Evolutionary conservation across 202 grass and related monocot genomes (phyloP).

Genomic region (Zizania palustris): DNA sequence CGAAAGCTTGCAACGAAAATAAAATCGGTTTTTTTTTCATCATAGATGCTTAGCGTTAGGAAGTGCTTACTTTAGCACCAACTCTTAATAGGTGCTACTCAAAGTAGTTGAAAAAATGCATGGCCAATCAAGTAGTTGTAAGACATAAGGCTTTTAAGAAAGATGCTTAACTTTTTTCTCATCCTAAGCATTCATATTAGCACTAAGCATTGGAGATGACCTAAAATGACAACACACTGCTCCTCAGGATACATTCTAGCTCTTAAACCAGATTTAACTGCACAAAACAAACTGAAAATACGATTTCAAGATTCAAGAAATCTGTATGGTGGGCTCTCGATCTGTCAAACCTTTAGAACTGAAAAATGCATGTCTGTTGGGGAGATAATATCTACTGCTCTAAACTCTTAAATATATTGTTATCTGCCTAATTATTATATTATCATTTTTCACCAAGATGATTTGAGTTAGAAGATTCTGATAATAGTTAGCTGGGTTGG

Average conservation of each 20-base stretch:
- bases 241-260: neutral
- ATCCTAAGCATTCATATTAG: too few species aligned
- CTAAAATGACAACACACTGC: neutral
- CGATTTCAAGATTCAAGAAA: neutral
- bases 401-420: neutral
- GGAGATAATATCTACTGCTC: neutral
- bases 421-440: neutral
- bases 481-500: conserved; percentile 14
- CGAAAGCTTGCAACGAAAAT: too few species aligned
- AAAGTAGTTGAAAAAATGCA: too few species aligned
- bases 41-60: too few species aligned
- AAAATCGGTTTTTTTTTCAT: too few species aligned
- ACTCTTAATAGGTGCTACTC: too few species aligned
- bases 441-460: neutral
- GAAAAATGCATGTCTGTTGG: neutral
- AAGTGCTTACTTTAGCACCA: too few species aligned
- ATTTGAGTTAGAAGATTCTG: neutral
- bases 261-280: neutral
- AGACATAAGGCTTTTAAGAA: too few species aligned
- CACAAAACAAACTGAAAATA: neutral
- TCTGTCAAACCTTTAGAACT: too few species aligned
- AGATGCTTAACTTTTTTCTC: too few species aligned
- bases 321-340: neutral
- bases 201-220: too few species aligned
- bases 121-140: too few species aligned